phyloP scores from a whole-genome alignment of 352 stramenopile species.

The Peronospora farinosa region DNA sequence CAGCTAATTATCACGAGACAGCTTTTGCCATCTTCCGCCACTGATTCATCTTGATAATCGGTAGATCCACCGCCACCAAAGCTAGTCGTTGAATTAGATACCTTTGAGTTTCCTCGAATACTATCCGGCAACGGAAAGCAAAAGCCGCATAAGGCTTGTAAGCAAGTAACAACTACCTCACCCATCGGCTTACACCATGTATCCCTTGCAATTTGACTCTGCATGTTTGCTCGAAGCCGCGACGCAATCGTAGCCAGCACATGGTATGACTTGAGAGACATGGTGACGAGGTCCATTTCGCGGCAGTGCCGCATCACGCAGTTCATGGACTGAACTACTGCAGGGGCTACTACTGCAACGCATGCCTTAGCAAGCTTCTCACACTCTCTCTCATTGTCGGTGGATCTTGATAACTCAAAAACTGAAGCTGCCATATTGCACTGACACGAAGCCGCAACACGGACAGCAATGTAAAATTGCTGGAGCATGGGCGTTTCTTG shows the following conservation, averaged over 20 bases:
- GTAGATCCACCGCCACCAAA: slow-evolving; percentile 10
- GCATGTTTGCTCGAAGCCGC: slow-evolving; percentile 50
- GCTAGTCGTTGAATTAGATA: slow-evolving; percentile 27
- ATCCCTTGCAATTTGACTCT: slow-evolving; percentile 28
- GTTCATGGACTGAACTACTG: slow-evolving; percentile 66
- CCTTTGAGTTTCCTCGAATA: slow-evolving; percentile 45
- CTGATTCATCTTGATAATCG: slow-evolving; percentile 36
- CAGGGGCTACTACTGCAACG: slow-evolving; percentile 58
- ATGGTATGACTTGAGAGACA: slow-evolving; percentile 83
- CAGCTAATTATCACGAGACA: slow-evolving; percentile 64
- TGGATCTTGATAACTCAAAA: slow-evolving; percentile 62
- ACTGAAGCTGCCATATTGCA: slow-evolving; percentile 70
- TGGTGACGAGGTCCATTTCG: slow-evolving; percentile 74
- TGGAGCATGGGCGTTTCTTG: slow-evolving; percentile 71
- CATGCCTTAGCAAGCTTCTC: slow-evolving; percentile 51
- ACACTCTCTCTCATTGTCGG: slow-evolving; percentile 36
- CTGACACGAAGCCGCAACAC: slow-evolving; percentile 63
- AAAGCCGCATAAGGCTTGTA: slow-evolving; percentile 70
- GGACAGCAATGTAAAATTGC: slow-evolving; percentile 76
- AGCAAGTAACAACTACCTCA: slow-evolving; percentile 63
- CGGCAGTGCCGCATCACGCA: slow-evolving; percentile 74
- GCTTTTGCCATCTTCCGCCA: slow-evolving; percentile 52
- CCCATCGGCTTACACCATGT: slow-evolving; percentile 56
- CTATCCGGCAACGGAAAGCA: slow-evolving; percentile 69
- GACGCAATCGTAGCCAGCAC: slow-evolving; percentile 72